Evolutionary conservation across 2,329 filamentous ascomycete genomes (phyloP), one percentile per base, ranked within the genome.

Genomic region (Beauveria australis): DNA sequence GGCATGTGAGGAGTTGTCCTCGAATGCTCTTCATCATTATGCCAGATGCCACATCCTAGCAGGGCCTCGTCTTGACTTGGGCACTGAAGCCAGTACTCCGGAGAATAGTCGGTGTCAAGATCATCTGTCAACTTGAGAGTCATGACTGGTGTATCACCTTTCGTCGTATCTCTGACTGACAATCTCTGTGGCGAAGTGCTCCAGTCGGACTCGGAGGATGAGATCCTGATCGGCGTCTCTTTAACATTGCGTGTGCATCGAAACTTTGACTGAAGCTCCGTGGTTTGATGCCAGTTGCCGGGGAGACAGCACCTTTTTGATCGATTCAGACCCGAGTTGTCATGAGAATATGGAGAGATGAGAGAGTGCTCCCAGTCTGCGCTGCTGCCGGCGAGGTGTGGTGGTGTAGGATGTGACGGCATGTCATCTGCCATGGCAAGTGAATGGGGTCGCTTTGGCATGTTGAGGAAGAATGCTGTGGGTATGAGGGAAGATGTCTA

Each of bases 171-270:
- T 44, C 14, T 54, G 43, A 18, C n/a, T 8, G 58, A 54, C 3
- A 43, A 28, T 37, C 8, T 24, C 12, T 60, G 58, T 18, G 49
- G 49, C 5, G 43, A 48, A 10, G 24, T 54, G 37, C 58, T 60
- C 56, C 56, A 59, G 18, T 33, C 28, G 2, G 57, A 59, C n/a
- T 53, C 40, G 6, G 57, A 53, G n/a, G 57, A 47, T 16, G 57
- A 24, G 57, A 46, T 47, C 40, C 41, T 59, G 10, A 59, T 46
- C 3, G 48, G 37, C 16, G 8, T 44, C 7, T 53, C 28, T 8
- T 8, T 22, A 3, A 26, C 9, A 16, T 22, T 19, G 12, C 14
- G n/a, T 5, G 40, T 37, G 40, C 57, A 47, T 4, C 12, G 44
- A 18, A 4, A 28, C 16, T 40, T 53, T 41, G 57, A 37, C 40